Conservation (phyloP, 805 yeast species). For the Myxozyma monticola region DNA sequence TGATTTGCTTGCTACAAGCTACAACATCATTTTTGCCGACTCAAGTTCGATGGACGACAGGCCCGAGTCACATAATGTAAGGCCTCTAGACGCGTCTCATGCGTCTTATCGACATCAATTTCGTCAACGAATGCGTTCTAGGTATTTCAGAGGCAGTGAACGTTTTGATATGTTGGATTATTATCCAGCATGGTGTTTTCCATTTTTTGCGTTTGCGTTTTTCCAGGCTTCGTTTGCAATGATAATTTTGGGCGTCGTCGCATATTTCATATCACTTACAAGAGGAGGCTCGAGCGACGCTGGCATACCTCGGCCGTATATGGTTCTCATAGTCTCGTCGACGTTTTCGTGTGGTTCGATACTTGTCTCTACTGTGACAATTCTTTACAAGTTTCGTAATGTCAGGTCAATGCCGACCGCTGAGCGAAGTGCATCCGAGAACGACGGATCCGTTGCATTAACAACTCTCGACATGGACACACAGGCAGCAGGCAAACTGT, state of each 20-base stretch:
- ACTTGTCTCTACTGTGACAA: not conserved
- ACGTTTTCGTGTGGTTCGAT: slow-evolving; percentile 4
- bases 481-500: slow-evolving; percentile 1
- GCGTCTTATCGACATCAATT: too few relatives aligned
- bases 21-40: too few relatives aligned
- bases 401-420: too few relatives aligned
- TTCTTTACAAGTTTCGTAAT: slow-evolving; percentile 2
- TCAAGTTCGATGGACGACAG: too few relatives aligned
- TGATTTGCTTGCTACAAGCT: too few relatives aligned
- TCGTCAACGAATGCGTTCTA: too few relatives aligned
- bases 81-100: too few relatives aligned
- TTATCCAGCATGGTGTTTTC: slow-evolving; percentile 21
- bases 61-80: too few relatives aligned
- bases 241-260: slow-evolving; percentile 16
- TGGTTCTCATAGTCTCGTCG: slow-evolving; percentile 7
- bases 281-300: not conserved
- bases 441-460: slow-evolving; percentile 3
- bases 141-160: too few relatives aligned
- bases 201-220: slow-evolving; percentile 17
- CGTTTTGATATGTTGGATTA: too few relatives aligned
- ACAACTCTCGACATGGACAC: too few relatives aligned
- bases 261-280: slow-evolving; percentile 12
- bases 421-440: too few relatives aligned
- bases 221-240: slow-evolving; percentile 19
- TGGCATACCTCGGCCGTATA: slow-evolving; percentile 7